phyloP scores from a whole-genome alignment of 139 green algal species.

The Chlamydomonas eustigma region DNA sequence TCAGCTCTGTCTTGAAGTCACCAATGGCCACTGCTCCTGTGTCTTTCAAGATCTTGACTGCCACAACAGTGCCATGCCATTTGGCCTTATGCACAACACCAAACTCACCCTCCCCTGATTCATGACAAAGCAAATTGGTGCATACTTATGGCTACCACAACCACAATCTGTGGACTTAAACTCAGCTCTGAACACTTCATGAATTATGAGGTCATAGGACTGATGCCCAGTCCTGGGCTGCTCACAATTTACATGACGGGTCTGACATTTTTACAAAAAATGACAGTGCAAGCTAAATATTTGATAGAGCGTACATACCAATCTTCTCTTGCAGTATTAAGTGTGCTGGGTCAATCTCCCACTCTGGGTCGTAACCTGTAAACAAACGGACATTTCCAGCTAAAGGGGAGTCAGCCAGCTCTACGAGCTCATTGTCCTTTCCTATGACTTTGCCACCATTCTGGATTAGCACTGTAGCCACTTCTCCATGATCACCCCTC shows the following conservation, averaged over 20 bases:
- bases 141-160: too few relatives aligned
- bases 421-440: slow-evolving; percentile 38
- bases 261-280: too few relatives aligned
- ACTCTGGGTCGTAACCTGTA: slow-evolving; percentile 62
- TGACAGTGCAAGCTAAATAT: too few relatives aligned
- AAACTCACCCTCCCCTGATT: slow-evolving; percentile 87
- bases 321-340: slow-evolving; percentile 76
- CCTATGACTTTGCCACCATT: slow-evolving; percentile 60
- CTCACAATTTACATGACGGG: too few relatives aligned
- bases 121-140: too few relatives aligned
- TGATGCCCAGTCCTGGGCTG: too few relatives aligned
- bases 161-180: too few relatives aligned
- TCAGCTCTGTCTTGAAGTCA: slow-evolving; percentile 76
- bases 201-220: too few relatives aligned
- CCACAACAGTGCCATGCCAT: slow-evolving; percentile 69
- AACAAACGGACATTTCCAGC: slow-evolving; percentile 55
- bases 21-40: slow-evolving; percentile 66
- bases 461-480: slow-evolving; percentile 71
- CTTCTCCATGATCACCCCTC: slow-evolving; percentile 69
- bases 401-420: slow-evolving; percentile 45
- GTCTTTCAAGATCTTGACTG: slow-evolving; percentile 85
- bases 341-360: slow-evolving; percentile 74
- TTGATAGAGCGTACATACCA: slow-evolving; percentile 13
- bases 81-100: slow-evolving; percentile 75
- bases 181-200: too few relatives aligned